A percentile compares a stretch with the other conserved stretches of the same genome.
These are phyloP conservation scores for Picea sitchensis DNA, from an alignment of 75 land plant species.

Conservation along the genomic window DNA sequence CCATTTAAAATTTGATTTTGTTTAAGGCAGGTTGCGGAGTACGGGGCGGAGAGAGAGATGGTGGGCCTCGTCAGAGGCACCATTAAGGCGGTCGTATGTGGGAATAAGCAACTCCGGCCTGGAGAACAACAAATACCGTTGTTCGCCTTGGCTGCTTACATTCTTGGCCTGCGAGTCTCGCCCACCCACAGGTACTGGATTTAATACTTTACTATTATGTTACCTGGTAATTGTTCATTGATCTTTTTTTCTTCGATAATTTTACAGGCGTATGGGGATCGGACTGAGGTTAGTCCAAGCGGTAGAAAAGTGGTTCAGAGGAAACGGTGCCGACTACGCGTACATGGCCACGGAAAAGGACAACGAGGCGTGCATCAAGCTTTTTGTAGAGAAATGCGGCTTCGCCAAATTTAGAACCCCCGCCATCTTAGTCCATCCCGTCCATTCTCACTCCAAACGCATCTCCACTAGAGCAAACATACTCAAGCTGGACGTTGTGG, in stretches of 20 bases:
- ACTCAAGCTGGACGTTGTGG: conserved; percentile 26
- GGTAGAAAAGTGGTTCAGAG: conserved; percentile 40
- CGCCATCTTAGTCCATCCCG: conserved; percentile 53
- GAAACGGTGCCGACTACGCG: conserved; percentile 30
- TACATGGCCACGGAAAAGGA: conserved; percentile 73
- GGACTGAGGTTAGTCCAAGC: conserved; percentile 26
- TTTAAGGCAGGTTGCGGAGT: conserved; percentile 52
- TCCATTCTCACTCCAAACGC: conserved; percentile 14
- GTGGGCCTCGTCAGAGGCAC: conserved; percentile 66
- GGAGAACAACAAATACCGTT: not conserved
- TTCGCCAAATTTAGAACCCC: conserved; percentile 42
- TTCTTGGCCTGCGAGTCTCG: conserved; percentile 59
- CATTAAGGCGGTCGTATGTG: conserved; percentile 57
- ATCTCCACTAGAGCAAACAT: conserved; percentile 20
- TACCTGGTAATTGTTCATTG: no score
- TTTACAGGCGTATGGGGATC: conserved; percentile 37
- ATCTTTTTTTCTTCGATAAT: not conserved
- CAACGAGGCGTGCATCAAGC: conserved; percentile 43
- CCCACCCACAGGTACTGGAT: conserved; percentile 29
- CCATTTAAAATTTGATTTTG: no score
- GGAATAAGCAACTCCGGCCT: not conserved
- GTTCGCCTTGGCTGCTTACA: conserved; percentile 33
- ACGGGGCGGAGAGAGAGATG: conserved; percentile 28
- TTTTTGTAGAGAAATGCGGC: conserved; percentile 40
- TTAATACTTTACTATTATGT: not conserved